Evolutionary conservation across 169 alveolate genomes (phyloP).

Genomic region (Plasmodium adleri): DNA sequence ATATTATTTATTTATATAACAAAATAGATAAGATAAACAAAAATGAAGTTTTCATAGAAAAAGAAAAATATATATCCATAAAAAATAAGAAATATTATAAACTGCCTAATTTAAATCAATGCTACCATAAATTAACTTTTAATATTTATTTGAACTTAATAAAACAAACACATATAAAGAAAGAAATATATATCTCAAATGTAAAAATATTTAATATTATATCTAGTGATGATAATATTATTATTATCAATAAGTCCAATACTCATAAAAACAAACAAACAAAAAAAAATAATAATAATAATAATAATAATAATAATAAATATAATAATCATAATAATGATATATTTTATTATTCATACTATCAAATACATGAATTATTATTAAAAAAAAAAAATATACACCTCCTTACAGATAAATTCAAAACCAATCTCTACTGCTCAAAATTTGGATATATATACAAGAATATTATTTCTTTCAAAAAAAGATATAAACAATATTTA

Average conservation of each 20-base stretch:
- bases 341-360: no score
- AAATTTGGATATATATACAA: no score
- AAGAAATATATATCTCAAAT: not conserved
- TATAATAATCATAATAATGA: no score
- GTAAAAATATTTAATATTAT: not conserved
- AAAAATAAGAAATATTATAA: not conserved
- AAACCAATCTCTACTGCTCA: no score
- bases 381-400: no score
- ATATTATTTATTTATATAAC: not conserved
- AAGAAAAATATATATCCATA: not conserved
- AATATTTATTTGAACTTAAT: not conserved
- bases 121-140: not conserved
- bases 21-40: not conserved
- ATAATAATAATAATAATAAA: no score
- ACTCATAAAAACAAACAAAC: not conserved
- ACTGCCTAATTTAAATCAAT: not conserved
- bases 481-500: not conserved
- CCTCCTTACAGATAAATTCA: no score
- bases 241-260: not conserved
- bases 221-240: conserved; percentile 23
- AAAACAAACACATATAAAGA: not conserved
- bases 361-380: no score
- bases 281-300: not conserved
- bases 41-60: not conserved
- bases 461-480: not conserved